Percentiles rank a stretch among this genome's conserved stretches.
phyloP scores from a whole-genome alignment of 2,329 filamentous ascomycete genomes.

The Zalaria obscura region DNA sequence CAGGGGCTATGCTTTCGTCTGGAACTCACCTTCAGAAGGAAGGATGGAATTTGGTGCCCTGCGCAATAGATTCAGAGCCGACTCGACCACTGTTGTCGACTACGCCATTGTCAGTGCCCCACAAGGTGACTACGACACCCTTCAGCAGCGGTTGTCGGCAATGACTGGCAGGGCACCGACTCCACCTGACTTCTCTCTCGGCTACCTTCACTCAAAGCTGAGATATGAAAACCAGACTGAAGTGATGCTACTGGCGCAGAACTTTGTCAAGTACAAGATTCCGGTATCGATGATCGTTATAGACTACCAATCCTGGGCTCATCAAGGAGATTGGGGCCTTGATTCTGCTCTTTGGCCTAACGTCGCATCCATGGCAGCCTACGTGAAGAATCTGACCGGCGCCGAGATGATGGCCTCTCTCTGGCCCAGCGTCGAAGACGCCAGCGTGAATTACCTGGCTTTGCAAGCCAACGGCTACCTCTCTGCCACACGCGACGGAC shows the following conservation, averaged over 20 bases:
- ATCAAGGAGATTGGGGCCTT: slow-evolving; percentile 17
- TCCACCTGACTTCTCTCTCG: slow-evolving; percentile 16
- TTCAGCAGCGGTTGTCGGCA: slow-evolving; percentile 14
- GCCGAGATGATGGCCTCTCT: slow-evolving; percentile 20
- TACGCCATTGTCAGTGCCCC: slow-evolving; percentile 16
- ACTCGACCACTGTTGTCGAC: slow-evolving; percentile 16
- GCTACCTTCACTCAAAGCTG: slow-evolving; percentile 18
- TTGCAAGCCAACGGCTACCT: slow-evolving; percentile 15
- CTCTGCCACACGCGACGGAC: slow-evolving; percentile 14
- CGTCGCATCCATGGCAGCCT: slow-evolving; percentile 13
- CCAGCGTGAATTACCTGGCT: slow-evolving; percentile 13
- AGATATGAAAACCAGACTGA: slow-evolving; percentile 19
- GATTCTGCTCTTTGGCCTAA: slow-evolving; percentile 17
- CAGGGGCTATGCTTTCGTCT: slow-evolving; percentile 17
- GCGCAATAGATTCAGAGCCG: slow-evolving; percentile 14
- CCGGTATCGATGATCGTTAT: slow-evolving; percentile 18
- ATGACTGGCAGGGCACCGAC: slow-evolving; percentile 15
- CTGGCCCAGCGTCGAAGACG: slow-evolving; percentile 17
- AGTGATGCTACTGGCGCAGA: slow-evolving; percentile 14
- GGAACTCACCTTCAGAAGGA: slow-evolving; percentile 16
- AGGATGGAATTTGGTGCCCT: slow-evolving; percentile 16
- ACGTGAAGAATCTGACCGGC: slow-evolving; percentile 16
- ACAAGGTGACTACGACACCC: slow-evolving; percentile 15
- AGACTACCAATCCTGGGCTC: slow-evolving; percentile 18
- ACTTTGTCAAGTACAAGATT: slow-evolving; percentile 15